These are phyloP conservation scores for Coemansia sp. DNA, from an alignment of 192 early-diverging fungal species.

Conservation along the genomic window DNA sequence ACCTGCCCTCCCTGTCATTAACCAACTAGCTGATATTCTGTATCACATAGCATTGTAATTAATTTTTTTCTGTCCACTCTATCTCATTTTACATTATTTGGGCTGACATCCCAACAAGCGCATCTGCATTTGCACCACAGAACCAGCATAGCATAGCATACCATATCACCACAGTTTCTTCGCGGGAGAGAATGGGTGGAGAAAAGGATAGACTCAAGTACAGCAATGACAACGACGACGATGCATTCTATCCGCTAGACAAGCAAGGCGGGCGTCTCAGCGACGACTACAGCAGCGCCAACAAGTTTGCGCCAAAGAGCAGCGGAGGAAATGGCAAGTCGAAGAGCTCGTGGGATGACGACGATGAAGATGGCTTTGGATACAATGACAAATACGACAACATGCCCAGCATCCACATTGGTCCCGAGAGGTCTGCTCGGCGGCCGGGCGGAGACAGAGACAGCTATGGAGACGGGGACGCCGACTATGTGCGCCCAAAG, in stretches of 20 bases:
- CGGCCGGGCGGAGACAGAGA: background rate
- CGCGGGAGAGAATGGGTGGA: background rate
- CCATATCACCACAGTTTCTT: background rate
- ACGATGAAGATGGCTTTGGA: background rate
- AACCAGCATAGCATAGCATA: too few relatives aligned
- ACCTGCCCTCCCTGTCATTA: too few relatives aligned
- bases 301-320: background rate
- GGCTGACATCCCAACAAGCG: too few relatives aligned
- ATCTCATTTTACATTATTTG: constrained; percentile 2
- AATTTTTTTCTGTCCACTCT: constrained; percentile 1
- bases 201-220: constrained; percentile 8
- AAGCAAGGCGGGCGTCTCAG: background rate
- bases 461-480: constrained; percentile 8
- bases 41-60: too few relatives aligned
- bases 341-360: constrained; percentile 2
- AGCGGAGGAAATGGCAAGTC: background rate
- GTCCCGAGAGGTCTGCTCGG: background rate
- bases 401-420: background rate
- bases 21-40: too few relatives aligned
- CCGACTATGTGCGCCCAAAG: constrained; percentile 16
- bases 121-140: too few relatives aligned
- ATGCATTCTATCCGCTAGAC: background rate
- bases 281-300: constrained; percentile 8
- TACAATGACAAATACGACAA: constrained; percentile 4
- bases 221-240: constrained; percentile 1